Evolutionary conservation across 73 alveolate genomes (phyloP).

Genomic region (Paramecium sonneborni): DNA sequence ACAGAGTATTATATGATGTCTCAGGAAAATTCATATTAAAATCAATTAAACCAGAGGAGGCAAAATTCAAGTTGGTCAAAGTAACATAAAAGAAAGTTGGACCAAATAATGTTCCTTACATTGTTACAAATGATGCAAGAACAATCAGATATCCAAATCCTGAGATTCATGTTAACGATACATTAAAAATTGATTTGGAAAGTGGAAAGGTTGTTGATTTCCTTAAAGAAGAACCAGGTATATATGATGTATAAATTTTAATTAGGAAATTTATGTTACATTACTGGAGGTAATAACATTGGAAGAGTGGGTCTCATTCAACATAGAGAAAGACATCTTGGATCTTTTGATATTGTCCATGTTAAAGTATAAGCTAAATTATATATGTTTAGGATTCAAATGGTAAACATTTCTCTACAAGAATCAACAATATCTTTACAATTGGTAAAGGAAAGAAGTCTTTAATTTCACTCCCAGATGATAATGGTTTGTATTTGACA

Average conservation of each 20-base stretch:
- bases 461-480: conserved; percentile 87
- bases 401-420: conserved; percentile 95
- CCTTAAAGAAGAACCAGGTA: conserved; percentile 84
- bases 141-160: conserved; percentile 98
- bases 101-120: conserved; percentile 96
- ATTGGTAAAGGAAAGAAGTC: conserved; percentile 96
- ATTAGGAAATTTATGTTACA: conserved; percentile 78
- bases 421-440: conserved; percentile 92
- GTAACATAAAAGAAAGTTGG: conserved; percentile 94
- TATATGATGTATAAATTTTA: background rate
- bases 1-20: conserved; percentile 96
- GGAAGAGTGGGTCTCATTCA: conserved; percentile 96
- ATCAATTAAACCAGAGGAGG: conserved; percentile 59
- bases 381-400: conserved; percentile 78
- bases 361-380: conserved; percentile 35
- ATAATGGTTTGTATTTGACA: conserved; percentile 75
- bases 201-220: conserved; percentile 84
- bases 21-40: conserved; percentile 94
- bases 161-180: conserved; percentile 89
- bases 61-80: conserved; percentile 93
- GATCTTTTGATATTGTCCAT: conserved; percentile 95
- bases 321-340: conserved; percentile 95
- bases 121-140: conserved; percentile 97
- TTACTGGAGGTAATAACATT: conserved; percentile 87
- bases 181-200: conserved; percentile 83